Conservation (phyloP, 805 yeast species). For the Nakazawaea pomicola region DNA sequence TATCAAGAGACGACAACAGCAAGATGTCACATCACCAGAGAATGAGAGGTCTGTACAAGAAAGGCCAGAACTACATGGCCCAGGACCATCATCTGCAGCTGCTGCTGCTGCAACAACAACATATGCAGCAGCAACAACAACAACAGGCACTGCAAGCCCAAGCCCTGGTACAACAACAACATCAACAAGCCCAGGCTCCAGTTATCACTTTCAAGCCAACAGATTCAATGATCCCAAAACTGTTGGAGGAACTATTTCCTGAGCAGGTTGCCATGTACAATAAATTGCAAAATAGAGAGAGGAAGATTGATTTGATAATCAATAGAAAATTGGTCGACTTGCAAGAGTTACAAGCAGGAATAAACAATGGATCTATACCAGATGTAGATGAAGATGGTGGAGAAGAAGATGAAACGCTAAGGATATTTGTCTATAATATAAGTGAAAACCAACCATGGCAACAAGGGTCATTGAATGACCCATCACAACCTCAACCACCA, state of each 20-base stretch:
- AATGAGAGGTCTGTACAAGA: constrained; percentile 5
- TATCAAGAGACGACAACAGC: background rate
- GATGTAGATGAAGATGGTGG: constrained; percentile 34
- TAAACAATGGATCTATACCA: constrained; percentile 37
- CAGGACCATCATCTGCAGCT: background rate
- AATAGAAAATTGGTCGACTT: constrained; percentile 82
- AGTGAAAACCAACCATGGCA: constrained; percentile 92
- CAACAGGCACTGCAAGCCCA: constrained; percentile 1
- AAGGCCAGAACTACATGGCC: background rate
- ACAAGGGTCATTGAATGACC: constrained; percentile 10
- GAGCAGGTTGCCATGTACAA: constrained; percentile 63
- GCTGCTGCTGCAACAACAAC: constrained; percentile 1
- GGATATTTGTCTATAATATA: constrained; percentile 80
- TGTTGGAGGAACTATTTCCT: constrained; percentile 26
- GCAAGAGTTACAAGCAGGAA: constrained; percentile 58
- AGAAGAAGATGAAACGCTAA: constrained; percentile 56
- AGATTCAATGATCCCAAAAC: constrained; percentile 26
- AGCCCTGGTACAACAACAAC: constrained; percentile 9
- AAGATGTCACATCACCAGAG: constrained; percentile 9
- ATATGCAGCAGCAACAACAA: constrained; percentile 6
- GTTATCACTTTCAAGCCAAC: constrained; percentile 27
- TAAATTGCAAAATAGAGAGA: constrained; percentile 75
- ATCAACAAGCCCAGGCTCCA: constrained; percentile 10
- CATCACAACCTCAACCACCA: constrained; percentile 16
- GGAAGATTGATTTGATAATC: constrained; percentile 71